A percentile compares a stretch with the other conserved stretches of the same genome.
Evolutionary conservation across 2,329 filamentous ascomycete species (phyloP).

Genomic region (Colletotrichum brevisporum): DNA sequence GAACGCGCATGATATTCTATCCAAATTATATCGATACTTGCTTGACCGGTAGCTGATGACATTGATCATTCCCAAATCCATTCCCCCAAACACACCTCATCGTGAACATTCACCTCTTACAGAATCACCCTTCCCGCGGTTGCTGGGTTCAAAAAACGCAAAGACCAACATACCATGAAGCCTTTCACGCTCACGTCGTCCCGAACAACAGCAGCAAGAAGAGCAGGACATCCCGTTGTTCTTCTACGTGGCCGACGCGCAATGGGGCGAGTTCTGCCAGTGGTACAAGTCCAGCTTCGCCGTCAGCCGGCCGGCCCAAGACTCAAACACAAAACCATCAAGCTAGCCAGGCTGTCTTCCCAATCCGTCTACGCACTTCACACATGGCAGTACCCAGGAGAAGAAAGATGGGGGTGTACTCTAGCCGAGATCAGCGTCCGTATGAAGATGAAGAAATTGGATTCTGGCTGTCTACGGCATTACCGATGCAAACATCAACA

Average conservation of each 20-base stretch:
- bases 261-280: slow-evolving; percentile 53
- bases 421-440: no score
- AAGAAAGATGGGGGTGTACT: no score
- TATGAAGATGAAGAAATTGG: neutral
- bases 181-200: neutral
- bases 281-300: slow-evolving; percentile 50
- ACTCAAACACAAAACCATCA: slow-evolving; percentile 45
- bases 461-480: slow-evolving; percentile 35
- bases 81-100: neutral
- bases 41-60: neutral
- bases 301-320: slow-evolving; percentile 30
- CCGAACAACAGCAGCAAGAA: neutral
- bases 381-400: no score
- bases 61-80: neutral
- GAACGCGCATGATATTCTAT: no score
- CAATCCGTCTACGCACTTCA: no score
- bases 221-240: slow-evolving; percentile 36
- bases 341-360: slow-evolving; percentile 39
- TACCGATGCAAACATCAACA: slow-evolving; percentile 3
- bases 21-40: no score
- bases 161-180: neutral
- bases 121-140: neutral
- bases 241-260: slow-evolving; percentile 50
- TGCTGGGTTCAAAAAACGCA: neutral
- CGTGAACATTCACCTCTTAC: neutral